phyloP scores from a whole-genome alignment of 2,329 filamentous ascomycete genomes.

The Colletotrichum echinochloae region DNA sequence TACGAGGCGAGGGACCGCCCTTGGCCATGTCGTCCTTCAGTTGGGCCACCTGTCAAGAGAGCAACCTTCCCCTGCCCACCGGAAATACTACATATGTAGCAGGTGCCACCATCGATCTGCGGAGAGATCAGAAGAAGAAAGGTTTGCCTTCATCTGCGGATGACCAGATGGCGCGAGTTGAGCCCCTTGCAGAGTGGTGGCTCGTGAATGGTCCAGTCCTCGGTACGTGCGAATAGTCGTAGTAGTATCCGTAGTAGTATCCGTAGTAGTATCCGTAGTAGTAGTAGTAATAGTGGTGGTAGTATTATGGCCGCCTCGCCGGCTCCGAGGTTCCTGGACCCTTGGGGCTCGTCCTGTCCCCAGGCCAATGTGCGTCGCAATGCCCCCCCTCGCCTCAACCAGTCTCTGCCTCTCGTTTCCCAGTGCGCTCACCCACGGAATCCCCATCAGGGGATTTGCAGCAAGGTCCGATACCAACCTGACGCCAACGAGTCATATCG shows the following conservation, averaged over 20 bases:
- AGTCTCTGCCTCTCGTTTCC: constrained; percentile 9
- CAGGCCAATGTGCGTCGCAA: not conserved
- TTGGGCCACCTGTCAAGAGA: not conserved
- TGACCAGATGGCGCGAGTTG: constrained; percentile 21
- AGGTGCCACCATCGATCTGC: constrained; percentile 36
- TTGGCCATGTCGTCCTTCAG: not conserved
- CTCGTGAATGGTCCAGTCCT: constrained; percentile 22
- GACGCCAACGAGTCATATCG: constrained; percentile 12
- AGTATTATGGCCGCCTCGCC: too few relatives aligned
- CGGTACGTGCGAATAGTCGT: constrained; percentile 30
- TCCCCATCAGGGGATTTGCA: not conserved
- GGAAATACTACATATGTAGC: constrained; percentile 19
- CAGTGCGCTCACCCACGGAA: constrained; percentile 6
- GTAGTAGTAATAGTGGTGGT: too few relatives aligned
- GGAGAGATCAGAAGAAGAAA: constrained; percentile 39
- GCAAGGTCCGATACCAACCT: not conserved
- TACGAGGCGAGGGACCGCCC: not conserved
- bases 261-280: too few relatives aligned
- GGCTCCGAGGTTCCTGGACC: constrained; percentile 19
- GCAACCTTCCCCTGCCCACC: constrained; percentile 32
- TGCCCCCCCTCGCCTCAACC: constrained; percentile 18
- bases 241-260: too few relatives aligned
- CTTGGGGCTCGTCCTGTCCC: not conserved
- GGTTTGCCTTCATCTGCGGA: constrained; percentile 10
- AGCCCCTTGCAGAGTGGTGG: constrained; percentile 35